phyloP scores from a whole-genome alignment of 768 basidiomycete genomes.

The Suillus lakei region DNA sequence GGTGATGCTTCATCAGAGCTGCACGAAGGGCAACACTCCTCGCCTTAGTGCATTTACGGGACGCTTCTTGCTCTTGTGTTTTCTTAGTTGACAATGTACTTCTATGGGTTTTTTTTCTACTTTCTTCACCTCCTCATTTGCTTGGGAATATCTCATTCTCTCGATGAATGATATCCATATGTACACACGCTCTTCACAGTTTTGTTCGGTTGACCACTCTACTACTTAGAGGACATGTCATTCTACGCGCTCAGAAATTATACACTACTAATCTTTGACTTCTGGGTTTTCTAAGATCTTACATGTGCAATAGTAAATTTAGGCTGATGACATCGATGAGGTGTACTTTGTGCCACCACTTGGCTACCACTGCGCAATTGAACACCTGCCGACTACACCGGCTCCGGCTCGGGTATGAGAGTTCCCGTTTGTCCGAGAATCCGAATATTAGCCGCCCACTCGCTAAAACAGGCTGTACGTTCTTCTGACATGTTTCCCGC shows the following conservation, averaged over 20 bases:
- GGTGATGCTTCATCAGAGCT: constrained; percentile 38
- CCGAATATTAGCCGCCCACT: constrained; percentile 13
- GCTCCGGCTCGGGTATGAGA: constrained; percentile 12
- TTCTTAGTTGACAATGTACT: constrained; percentile 15
- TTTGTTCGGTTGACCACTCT: constrained; percentile 20
- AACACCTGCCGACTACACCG: constrained; percentile 2
- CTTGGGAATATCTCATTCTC: not conserved
- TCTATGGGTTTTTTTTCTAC: constrained; percentile 19
- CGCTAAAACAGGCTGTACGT: not conserved
- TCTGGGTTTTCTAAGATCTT: not conserved
- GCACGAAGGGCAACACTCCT: constrained; percentile 35
- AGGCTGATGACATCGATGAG: not conserved
- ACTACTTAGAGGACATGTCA: constrained; percentile 18
- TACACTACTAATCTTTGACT: constrained; percentile 27
- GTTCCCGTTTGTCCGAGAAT: not conserved
- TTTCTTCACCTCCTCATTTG: constrained; percentile 4
- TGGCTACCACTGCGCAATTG: too few species aligned
- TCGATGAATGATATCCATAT: constrained; percentile 36
- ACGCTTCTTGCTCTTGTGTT: not conserved
- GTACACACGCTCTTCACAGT: constrained; percentile 3
- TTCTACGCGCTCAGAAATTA: constrained; percentile 29
- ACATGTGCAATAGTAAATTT: not conserved
- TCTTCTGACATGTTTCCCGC: not conserved
- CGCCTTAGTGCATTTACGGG: constrained; percentile 20
- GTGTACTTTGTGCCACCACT: not conserved